Evolutionary conservation across 2,329 filamentous ascomycete genomes (phyloP).

Genomic region (Colletotrichum filicis): DNA sequence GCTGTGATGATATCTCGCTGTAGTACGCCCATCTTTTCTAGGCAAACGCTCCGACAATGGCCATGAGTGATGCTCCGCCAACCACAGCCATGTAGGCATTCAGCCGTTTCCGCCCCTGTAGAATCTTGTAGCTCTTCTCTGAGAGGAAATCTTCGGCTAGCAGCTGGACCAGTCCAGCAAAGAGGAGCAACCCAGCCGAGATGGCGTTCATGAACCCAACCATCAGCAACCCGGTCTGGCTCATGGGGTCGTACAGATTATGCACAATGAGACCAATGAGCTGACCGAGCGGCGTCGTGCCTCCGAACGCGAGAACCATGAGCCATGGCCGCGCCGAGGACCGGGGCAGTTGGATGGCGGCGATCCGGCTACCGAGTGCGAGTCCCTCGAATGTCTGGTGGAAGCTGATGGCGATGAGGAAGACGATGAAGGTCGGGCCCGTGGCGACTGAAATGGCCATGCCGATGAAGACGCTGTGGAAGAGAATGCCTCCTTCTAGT

Average conservation of each 20-base stretch:
- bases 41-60: slow-evolving; percentile 78
- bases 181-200: slow-evolving; percentile 81
- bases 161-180: slow-evolving; percentile 85
- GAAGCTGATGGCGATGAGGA: slow-evolving; percentile 83
- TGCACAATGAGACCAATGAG: slow-evolving; percentile 82
- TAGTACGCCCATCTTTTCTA: slow-evolving; percentile 45
- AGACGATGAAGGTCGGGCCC: slow-evolving; percentile 81
- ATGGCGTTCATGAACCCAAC: slow-evolving; percentile 91
- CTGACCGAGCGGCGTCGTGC: slow-evolving; percentile 72
- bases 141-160: slow-evolving; percentile 86
- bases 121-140: slow-evolving; percentile 76
- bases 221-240: slow-evolving; percentile 79
- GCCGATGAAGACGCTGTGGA: slow-evolving; percentile 87
- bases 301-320: slow-evolving; percentile 80
- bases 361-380: slow-evolving; percentile 85
- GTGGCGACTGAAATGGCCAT: slow-evolving; percentile 88
- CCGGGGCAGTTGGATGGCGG: slow-evolving; percentile 81
- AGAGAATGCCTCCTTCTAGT: slow-evolving; percentile 85
- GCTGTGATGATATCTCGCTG: background rate
- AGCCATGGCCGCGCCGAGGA: slow-evolving; percentile 83
- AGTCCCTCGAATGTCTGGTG: slow-evolving; percentile 92
- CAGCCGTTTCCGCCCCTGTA: slow-evolving; percentile 70
- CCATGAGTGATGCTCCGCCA: slow-evolving; percentile 75
- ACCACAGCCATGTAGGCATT: slow-evolving; percentile 73
- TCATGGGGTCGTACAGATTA: slow-evolving; percentile 82